phyloP scores from a whole-genome alignment of 1,139 yeast genomes.

The Geotrichum bryndzae region DNA sequence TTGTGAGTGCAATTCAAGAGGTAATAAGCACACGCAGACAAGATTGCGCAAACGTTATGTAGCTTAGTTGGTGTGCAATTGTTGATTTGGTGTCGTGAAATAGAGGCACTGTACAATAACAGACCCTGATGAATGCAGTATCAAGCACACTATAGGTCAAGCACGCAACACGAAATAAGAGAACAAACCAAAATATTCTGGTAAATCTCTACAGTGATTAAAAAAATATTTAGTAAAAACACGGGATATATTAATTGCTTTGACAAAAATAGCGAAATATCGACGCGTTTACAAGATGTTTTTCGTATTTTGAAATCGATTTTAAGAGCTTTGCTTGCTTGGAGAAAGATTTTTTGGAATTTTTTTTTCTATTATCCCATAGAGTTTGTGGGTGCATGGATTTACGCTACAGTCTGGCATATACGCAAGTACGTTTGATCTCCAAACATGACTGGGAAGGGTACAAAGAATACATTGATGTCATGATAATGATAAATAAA shows the following conservation, averaged over 20 bases:
- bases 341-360: not conserved
- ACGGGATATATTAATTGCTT: not conserved
- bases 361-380: not conserved
- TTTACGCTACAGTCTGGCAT: not conserved
- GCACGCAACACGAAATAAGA: not conserved
- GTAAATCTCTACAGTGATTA: not conserved
- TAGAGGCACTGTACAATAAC: not conserved
- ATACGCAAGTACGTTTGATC: not conserved
- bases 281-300: not conserved
- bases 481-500: not conserved
- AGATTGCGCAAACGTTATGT: not conserved
- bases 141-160: not conserved
- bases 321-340: not conserved
- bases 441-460: not conserved
- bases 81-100: not conserved
- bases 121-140: not conserved
- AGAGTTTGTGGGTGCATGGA: not conserved
- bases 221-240: not conserved
- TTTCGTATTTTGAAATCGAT: not conserved
- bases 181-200: not conserved
- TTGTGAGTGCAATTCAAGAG: not conserved
- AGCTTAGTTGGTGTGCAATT: not conserved
- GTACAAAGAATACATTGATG: not conserved
- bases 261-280: not conserved
- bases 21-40: not conserved